A percentile compares a stretch with the other conserved stretches of the same genome.
These are phyloP conservation scores for Fusarium piperis DNA, from an alignment of 2,329 filamentous ascomycete genomes.

Conservation along the genomic window DNA sequence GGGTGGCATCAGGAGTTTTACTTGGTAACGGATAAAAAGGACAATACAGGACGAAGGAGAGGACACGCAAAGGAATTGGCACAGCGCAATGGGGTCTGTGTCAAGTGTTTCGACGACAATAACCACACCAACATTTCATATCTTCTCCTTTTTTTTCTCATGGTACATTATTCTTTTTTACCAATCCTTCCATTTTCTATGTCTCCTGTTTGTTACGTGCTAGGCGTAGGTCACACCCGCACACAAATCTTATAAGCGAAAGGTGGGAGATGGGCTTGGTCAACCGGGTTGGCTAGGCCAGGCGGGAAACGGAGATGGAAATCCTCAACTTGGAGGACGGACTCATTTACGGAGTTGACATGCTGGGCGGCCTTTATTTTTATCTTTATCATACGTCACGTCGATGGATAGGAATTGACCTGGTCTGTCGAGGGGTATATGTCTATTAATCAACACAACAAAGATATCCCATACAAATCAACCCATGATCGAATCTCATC, in stretches of 20 bases:
- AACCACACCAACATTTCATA: slow-evolving; percentile 13
- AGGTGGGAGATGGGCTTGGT: not conserved
- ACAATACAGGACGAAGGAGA: slow-evolving; percentile 36
- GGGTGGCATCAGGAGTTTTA: slow-evolving; percentile 36
- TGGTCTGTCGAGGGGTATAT: slow-evolving; percentile 16
- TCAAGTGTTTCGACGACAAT: slow-evolving; percentile 30
- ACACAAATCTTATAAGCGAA: not conserved
- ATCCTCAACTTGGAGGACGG: not conserved
- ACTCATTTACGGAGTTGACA: slow-evolving; percentile 3
- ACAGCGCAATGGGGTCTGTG: slow-evolving; percentile 22
- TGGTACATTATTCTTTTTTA: slow-evolving; percentile 14
- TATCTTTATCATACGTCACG: not conserved
- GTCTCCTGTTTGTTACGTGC: not conserved
- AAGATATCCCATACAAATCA: slow-evolving; percentile 12
- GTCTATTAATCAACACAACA: slow-evolving; percentile 24
- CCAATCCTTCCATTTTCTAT: not conserved
- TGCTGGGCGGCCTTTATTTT: not conserved
- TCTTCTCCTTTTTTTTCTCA: slow-evolving; percentile 22
- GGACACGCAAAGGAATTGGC: slow-evolving; percentile 13
- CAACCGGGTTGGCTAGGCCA: not conserved
- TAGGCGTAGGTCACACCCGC: not conserved
- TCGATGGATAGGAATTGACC: not conserved
- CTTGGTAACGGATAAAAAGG: slow-evolving; percentile 38
- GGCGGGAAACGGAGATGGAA: not conserved
- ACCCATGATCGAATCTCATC: slow-evolving; percentile 21